Evolutionary conservation across 2,329 filamentous ascomycete species (phyloP).

Genomic region (Falciphora oryzae): DNA sequence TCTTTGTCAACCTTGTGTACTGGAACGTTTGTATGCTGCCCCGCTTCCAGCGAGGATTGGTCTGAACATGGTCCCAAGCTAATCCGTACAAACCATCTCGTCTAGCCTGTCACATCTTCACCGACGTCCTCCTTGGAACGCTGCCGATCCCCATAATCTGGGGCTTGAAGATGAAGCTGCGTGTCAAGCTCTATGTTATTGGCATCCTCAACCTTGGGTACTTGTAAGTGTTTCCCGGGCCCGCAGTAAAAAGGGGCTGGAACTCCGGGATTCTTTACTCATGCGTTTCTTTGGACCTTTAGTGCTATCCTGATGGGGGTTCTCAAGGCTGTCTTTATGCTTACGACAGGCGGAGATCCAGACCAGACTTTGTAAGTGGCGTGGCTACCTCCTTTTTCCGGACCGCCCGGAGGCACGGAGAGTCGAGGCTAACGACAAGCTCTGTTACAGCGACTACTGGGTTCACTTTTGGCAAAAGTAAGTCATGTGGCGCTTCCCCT

Average conservation of each 20-base stretch:
- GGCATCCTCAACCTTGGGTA: conserved; percentile 26
- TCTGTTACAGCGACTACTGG: not conserved
- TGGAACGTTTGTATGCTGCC: conserved; percentile 14
- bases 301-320: conserved; percentile 24
- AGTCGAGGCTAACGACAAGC: not conserved
- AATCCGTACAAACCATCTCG: not conserved
- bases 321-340: conserved; percentile 25
- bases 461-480: conserved; percentile 12
- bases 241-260: too few relatives aligned
- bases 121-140: conserved; percentile 23
- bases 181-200: conserved; percentile 22
- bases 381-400: not conserved
- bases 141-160: conserved; percentile 27
- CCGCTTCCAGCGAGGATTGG: not conserved
- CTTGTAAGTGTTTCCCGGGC: conserved; percentile 17
- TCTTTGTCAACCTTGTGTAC: conserved; percentile 18
- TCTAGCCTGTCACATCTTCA: conserved; percentile 25
- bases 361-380: conserved; percentile 18
- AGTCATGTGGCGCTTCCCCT: not conserved
- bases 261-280: too few relatives aligned
- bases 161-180: conserved; percentile 22
- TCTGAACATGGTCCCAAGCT: too few relatives aligned
- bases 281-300: not conserved
- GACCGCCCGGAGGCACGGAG: not conserved
- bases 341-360: conserved; percentile 22